phyloP scores from a whole-genome alignment of 352 stramenopile genomes.

The Globisporangium irregulare region DNA sequence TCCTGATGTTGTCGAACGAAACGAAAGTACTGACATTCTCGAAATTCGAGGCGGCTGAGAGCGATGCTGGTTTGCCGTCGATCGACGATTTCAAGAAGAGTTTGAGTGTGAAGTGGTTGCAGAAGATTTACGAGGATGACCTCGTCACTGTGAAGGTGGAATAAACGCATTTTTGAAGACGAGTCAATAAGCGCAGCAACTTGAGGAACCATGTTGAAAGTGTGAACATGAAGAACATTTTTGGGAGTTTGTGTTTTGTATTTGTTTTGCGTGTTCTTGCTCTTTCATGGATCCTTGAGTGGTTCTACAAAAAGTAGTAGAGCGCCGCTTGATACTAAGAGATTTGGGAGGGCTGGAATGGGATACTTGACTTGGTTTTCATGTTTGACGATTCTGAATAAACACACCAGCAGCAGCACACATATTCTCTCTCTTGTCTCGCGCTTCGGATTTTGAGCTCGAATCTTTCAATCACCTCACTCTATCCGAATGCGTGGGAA shows the following conservation, averaged over 20 bases:
- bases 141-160: neutral
- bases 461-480: too few relatives aligned
- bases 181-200: neutral
- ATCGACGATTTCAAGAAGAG: conserved; percentile 32
- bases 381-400: too few relatives aligned
- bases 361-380: too few relatives aligned
- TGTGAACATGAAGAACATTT: conserved; percentile 2
- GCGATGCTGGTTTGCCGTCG: conserved; percentile 15
- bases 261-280: conserved; percentile 16
- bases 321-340: too few relatives aligned
- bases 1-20: conserved; percentile 65
- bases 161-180: neutral
- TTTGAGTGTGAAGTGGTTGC: conserved; percentile 62
- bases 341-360: too few relatives aligned
- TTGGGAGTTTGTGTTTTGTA: conserved; percentile 18
- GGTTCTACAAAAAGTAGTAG: too few relatives aligned
- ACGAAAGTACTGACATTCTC: conserved; percentile 52
- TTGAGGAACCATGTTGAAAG: neutral
- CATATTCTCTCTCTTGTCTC: too few relatives aligned
- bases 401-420: too few relatives aligned
- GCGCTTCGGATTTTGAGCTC: too few relatives aligned
- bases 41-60: conserved; percentile 13
- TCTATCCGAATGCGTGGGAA: too few relatives aligned
- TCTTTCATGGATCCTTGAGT: conserved; percentile 4
- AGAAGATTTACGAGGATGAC: conserved; percentile 55